These are phyloP conservation scores for Pythium biforme DNA, from an alignment of 352 stramenopile species.

Conservation along the genomic window DNA sequence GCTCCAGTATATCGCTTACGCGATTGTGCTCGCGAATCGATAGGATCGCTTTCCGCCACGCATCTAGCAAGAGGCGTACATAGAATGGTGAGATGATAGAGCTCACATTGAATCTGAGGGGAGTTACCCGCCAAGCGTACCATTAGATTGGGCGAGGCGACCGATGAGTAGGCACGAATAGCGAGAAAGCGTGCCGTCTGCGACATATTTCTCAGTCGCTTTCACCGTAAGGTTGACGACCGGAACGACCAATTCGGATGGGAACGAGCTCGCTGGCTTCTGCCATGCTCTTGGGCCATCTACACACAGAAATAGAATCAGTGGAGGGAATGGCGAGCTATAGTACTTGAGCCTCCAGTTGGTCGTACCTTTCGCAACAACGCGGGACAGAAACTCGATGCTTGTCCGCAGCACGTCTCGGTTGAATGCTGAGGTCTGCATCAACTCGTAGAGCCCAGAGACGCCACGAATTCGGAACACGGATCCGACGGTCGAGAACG, in stretches of 20 bases:
- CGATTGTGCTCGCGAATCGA: constrained; percentile 1
- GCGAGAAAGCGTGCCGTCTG: constrained; percentile 39
- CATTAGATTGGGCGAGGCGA: constrained; percentile 33
- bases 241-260: not conserved
- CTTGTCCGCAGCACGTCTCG: constrained; percentile 40
- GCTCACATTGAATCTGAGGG: too few species aligned
- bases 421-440: constrained; percentile 39
- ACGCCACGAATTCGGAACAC: constrained; percentile 22
- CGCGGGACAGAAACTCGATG: constrained; percentile 41
- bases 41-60: constrained; percentile 7
- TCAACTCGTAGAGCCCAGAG: constrained; percentile 34
- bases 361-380: constrained; percentile 34
- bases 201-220: constrained; percentile 50
- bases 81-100: too few species aligned
- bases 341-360: not conserved
- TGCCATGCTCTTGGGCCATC: not conserved
- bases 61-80: too few species aligned
- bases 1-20: constrained; percentile 1
- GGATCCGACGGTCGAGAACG: constrained; percentile 34
- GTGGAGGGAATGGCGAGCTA: too few species aligned
- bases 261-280: not conserved
- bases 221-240: constrained; percentile 23
- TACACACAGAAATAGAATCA: too few species aligned
- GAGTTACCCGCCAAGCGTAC: not conserved
- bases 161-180: constrained; percentile 45